Evolutionary conservation across 208 protist genomes (phyloP), one percentile per base, ranked within the genome.

Genomic region (Leptomonas pyrrhocoris): DNA sequence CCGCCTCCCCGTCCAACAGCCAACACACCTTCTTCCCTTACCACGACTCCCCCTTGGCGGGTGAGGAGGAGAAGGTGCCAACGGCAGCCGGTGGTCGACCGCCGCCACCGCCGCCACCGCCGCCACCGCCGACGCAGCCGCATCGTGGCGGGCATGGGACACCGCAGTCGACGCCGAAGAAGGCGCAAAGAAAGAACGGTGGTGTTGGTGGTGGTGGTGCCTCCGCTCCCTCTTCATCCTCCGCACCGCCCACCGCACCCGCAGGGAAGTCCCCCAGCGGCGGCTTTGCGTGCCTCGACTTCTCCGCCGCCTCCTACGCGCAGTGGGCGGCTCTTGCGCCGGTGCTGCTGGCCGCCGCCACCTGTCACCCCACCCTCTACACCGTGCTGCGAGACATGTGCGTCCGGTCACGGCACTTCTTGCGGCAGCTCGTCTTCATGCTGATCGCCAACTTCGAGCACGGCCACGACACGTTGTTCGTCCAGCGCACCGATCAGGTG

Each of bases 361-460:
- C 85, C 2, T 72, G 56, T 12, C 75, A 92, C 58, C 49, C 62
- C 13, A 66, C 68, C 12, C 34, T 95, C 15, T 74, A 85, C 71
- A 58, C 75, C 56, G 81, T 77, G 2, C 58, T 95, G 51, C 58
- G 76, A n/a, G 79, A 88, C 30, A 88, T 95, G 85, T 95, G 90
- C 53, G 64, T 66, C 16, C 78, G 77, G 16, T 95, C 90, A 21
- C 73, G 61, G 9, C 60, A 68, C 18, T 79, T 95, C 70, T 69
- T 95, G 40, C 81, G 87, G 53, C 90, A 95, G 74, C 70, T 88
- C 43, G 66, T 86, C 21, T 95, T 88, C 67, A 63, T 80, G n/a
- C 72, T 95, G 28, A 63, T 88, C 38, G 71, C 90, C 0, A 80
- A 72, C 50, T 89, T 92, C 54, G 86, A 95, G 43, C 83, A 91